phyloP scores from a whole-genome alignment of 202 grass and related monocot species.

The Panicum virgatum region DNA sequence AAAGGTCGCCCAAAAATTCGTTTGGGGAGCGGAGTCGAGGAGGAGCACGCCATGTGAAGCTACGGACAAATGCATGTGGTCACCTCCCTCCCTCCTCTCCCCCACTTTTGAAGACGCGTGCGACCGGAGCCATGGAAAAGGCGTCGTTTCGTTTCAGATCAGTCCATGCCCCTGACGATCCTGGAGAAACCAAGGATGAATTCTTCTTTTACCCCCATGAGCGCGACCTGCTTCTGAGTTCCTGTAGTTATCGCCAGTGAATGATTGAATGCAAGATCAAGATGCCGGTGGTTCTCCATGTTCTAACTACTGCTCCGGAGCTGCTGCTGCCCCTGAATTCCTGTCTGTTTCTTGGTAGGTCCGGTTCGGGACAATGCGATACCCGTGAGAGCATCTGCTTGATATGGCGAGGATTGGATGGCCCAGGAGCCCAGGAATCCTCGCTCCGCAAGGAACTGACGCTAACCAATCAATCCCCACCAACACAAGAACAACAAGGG shows the following conservation, averaged over 20 bases:
- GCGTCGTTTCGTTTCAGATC: background rate
- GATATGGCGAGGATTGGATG: constrained; percentile 41
- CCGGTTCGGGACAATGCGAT: constrained; percentile 3
- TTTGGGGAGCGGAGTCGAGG: background rate
- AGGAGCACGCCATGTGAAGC: constrained; percentile 40
- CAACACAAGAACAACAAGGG: background rate
- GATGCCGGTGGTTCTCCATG: background rate
- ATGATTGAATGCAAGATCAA: constrained; percentile 27
- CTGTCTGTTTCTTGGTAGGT: constrained; percentile 30
- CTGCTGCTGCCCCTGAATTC: constrained; percentile 30
- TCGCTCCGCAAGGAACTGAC: constrained; percentile 27
- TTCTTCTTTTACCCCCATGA: background rate
- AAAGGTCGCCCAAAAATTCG: background rate
- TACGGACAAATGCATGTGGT: constrained; percentile 61
- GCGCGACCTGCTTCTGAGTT: background rate
- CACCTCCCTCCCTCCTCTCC: constrained; percentile 20
- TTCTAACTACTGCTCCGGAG: background rate
- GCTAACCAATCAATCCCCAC: constrained; percentile 1
- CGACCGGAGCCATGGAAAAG: constrained; percentile 26
- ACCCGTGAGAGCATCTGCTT: constrained; percentile 16
- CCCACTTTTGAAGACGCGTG: constrained; percentile 27
- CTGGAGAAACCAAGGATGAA: constrained; percentile 24
- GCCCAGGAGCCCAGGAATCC: constrained; percentile 4
- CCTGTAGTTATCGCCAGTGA: background rate
- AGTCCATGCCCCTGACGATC: background rate